Evolutionary conservation across 495 filamentous ascomycete species (phyloP).

Genomic region (Penicillium fimorum): DNA sequence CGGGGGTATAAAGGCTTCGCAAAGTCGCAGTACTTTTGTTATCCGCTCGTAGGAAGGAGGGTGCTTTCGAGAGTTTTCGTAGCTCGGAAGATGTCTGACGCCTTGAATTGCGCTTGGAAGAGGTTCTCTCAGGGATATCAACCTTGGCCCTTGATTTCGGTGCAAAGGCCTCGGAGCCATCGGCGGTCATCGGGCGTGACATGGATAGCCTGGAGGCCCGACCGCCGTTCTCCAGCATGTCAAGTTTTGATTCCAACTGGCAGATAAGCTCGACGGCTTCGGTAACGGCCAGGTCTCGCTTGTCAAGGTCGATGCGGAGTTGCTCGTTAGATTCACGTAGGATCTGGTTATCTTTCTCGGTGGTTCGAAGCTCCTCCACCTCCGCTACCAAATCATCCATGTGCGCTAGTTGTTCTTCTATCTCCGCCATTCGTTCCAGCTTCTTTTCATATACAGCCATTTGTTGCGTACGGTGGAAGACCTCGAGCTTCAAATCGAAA

Average conservation of each 20-base stretch:
- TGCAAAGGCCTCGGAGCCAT: constrained; percentile 27
- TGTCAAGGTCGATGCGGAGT: constrained; percentile 66
- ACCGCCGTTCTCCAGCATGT: constrained; percentile 45
- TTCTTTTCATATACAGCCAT: constrained; percentile 67
- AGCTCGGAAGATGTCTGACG: constrained; percentile 25
- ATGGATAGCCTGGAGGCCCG: constrained; percentile 29
- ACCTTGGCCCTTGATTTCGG: constrained; percentile 28
- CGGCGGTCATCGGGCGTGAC: constrained; percentile 21
- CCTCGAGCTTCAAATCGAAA: constrained; percentile 84
- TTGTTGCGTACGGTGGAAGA: constrained; percentile 68
- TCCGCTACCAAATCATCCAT: constrained; percentile 63
- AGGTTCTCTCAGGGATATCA: constrained; percentile 44
- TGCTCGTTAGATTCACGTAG: constrained; percentile 61
- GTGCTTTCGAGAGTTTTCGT: constrained; percentile 50
- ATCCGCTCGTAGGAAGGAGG: constrained; percentile 64
- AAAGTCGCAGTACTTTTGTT: constrained; percentile 63
- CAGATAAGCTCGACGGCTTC: constrained; percentile 83
- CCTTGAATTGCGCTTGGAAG: constrained; percentile 32
- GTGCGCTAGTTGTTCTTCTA: constrained; percentile 65
- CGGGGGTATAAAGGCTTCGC: constrained; percentile 59
- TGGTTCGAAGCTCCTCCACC: constrained; percentile 58
- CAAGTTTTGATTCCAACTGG: constrained; percentile 64
- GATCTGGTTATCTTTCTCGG: constrained; percentile 48
- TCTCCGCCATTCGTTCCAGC: constrained; percentile 62
- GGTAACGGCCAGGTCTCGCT: constrained; percentile 71